Evolutionary conservation across 768 basidiomycete species (phyloP).

Genomic region (Leccinum ochraceum): DNA sequence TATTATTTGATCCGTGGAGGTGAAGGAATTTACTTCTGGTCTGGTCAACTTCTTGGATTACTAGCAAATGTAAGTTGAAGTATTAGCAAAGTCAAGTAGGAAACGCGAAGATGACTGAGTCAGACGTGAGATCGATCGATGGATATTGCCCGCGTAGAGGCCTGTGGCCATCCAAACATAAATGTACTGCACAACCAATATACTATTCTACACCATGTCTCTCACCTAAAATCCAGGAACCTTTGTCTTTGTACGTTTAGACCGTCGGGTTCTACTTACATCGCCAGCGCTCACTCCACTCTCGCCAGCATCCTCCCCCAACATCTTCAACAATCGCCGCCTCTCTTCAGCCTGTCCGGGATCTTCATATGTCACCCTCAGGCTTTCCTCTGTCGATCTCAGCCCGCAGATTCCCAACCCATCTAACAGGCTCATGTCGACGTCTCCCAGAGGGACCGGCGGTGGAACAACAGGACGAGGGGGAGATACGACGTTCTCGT

Average conservation of each 20-base stretch:
- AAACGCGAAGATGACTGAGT: background rate
- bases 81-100: background rate
- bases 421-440: slow-evolving; percentile 33
- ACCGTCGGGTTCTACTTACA: slow-evolving; percentile 10
- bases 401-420: slow-evolving; percentile 17
- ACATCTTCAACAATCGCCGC: slow-evolving; percentile 54
- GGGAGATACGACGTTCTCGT: slow-evolving; percentile 23
- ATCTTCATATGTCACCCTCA: slow-evolving; percentile 69
- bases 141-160: no score
- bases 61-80: background rate
- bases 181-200: background rate
- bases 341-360: slow-evolving; percentile 62
- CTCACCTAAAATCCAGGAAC: slow-evolving; percentile 10
- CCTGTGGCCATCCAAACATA: background rate
- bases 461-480: slow-evolving; percentile 8
- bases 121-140: background rate
- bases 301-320: slow-evolving; percentile 33
- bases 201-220: background rate
- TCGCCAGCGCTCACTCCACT: slow-evolving; percentile 1
- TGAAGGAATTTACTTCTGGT: slow-evolving; percentile 16
- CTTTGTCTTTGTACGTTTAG: slow-evolving; percentile 13
- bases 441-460: slow-evolving; percentile 16
- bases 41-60: background rate
- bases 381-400: slow-evolving; percentile 42
- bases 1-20: slow-evolving; percentile 75